Conservation (phyloP, 768 basidiomycete species). For the Megacollybia marginata region DNA sequence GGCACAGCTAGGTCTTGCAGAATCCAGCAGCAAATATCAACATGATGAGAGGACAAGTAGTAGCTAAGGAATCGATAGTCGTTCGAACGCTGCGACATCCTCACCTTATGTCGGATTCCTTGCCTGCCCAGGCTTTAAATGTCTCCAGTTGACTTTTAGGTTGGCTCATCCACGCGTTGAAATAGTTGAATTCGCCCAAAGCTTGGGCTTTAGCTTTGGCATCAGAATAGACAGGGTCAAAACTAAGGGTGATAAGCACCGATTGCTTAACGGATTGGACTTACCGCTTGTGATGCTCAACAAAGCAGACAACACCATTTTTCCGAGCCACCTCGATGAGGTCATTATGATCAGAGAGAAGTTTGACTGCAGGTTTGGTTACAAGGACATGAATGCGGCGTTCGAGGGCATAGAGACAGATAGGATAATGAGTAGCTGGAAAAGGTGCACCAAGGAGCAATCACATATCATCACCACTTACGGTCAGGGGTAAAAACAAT, state of each 20-base stretch:
- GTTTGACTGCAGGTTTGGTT: conserved; percentile 89
- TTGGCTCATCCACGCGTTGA: conserved; percentile 96
- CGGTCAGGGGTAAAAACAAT: conserved; percentile 93
- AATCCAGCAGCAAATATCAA: conserved; percentile 85
- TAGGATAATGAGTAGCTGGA: conserved; percentile 76
- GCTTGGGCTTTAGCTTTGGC: conserved; percentile 69
- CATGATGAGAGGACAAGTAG: conserved; percentile 93
- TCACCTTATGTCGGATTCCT: conserved; percentile 86
- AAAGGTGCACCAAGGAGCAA: neutral
- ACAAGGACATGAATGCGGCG: conserved; percentile 82
- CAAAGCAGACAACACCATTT: conserved; percentile 80
- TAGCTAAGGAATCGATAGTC: conserved; percentile 42
- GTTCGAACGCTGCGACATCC: conserved; percentile 1
- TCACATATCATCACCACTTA: conserved; percentile 23
- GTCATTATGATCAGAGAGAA: conserved; percentile 74
- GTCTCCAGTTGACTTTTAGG: conserved; percentile 93
- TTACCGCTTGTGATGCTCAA: conserved; percentile 90
- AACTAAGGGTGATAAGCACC: conserved; percentile 28
- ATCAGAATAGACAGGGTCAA: conserved; percentile 90
- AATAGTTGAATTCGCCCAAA: conserved; percentile 91
- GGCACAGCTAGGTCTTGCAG: conserved; percentile 69
- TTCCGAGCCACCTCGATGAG: conserved; percentile 72
- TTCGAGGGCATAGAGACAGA: conserved; percentile 82
- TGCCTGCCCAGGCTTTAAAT: conserved; percentile 93
- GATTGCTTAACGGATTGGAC: conserved; percentile 4